Conservation (phyloP, 2,329 filamentous ascomycete species). For the Aureobasidium sp. region DNA sequence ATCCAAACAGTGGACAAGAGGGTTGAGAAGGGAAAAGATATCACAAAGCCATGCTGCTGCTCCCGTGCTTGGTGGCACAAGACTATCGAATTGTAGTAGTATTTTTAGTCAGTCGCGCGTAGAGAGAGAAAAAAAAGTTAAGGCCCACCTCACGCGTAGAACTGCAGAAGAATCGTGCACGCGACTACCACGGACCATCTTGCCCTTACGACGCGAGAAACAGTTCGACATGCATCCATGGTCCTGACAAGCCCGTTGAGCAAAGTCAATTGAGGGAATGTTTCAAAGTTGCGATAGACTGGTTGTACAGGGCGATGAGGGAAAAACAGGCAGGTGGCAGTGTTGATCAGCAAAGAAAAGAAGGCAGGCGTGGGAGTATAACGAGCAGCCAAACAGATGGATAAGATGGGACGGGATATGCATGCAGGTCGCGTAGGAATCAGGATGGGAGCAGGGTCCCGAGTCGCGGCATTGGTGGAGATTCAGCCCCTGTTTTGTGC, state of each 20-base stretch:
- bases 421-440: slow-evolving; percentile 1
- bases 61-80: slow-evolving; percentile 1
- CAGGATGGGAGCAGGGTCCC: background rate
- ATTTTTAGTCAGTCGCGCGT: slow-evolving; percentile 3
- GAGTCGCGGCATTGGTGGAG: background rate
- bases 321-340: background rate
- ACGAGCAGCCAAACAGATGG: background rate
- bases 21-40: background rate
- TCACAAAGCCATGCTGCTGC: background rate
- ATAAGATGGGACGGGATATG: background rate
- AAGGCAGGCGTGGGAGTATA: background rate
- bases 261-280: background rate
- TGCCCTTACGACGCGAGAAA: slow-evolving; percentile 1
- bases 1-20: background rate
- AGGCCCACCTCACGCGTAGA: slow-evolving; percentile 1
- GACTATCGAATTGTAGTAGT: slow-evolving; percentile 2
- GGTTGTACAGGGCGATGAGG: background rate
- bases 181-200: slow-evolving; percentile 4
- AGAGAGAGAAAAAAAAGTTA: background rate
- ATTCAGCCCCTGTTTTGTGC: slow-evolving; percentile 6
- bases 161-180: background rate
- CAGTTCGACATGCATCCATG: background rate
- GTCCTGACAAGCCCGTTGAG: slow-evolving; percentile 1
- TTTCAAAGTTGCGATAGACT: background rate
- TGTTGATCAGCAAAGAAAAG: background rate